phyloP scores from a whole-genome alignment of 805 yeast species.

The Candida montana region DNA sequence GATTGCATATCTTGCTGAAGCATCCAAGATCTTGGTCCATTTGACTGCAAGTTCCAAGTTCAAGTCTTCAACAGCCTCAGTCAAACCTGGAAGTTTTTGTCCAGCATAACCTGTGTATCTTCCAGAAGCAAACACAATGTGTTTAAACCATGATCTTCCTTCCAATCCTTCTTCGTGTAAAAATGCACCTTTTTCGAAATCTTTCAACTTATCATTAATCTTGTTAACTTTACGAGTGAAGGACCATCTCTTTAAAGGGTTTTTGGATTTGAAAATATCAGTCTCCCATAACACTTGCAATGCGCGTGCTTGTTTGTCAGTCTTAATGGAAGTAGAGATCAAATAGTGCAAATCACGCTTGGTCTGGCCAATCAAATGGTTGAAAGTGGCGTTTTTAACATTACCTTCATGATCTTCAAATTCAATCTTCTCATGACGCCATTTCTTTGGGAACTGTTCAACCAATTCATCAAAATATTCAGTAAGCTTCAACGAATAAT shows the following conservation, averaged over 20 bases:
- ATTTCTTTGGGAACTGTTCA: conserved; percentile 32
- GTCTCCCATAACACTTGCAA: conserved; percentile 27
- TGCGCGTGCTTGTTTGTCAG: conserved; percentile 21
- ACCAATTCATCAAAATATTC: conserved; percentile 34
- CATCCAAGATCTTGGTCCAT: conserved; percentile 24
- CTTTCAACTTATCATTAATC: conserved; percentile 33
- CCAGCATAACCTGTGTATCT: conserved; percentile 54
- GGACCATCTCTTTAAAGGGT: conserved; percentile 28
- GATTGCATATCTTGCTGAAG: conserved; percentile 6
- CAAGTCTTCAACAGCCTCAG: conserved; percentile 47
- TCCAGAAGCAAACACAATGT: conserved; percentile 47
- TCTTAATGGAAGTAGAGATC: conserved; percentile 17
- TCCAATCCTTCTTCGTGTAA: conserved; percentile 40
- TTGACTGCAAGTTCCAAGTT: conserved; percentile 29
- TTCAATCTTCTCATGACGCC: conserved; percentile 14
- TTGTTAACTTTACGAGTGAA: conserved; percentile 23
- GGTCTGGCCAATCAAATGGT: conserved; percentile 27
- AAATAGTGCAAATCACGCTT: conserved; percentile 24
- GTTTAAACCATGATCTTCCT: conserved; percentile 49
- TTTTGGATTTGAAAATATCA: conserved; percentile 23
- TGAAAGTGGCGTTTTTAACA: conserved; percentile 15
- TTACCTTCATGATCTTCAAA: conserved; percentile 6
- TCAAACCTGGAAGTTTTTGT: conserved; percentile 46
- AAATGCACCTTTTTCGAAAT: conserved; percentile 39
- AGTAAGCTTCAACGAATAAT: conserved; percentile 36